Conservation (phyloP, 2,329 filamentous ascomycete genomes). For the Annulohypoxylon truncatum region DNA sequence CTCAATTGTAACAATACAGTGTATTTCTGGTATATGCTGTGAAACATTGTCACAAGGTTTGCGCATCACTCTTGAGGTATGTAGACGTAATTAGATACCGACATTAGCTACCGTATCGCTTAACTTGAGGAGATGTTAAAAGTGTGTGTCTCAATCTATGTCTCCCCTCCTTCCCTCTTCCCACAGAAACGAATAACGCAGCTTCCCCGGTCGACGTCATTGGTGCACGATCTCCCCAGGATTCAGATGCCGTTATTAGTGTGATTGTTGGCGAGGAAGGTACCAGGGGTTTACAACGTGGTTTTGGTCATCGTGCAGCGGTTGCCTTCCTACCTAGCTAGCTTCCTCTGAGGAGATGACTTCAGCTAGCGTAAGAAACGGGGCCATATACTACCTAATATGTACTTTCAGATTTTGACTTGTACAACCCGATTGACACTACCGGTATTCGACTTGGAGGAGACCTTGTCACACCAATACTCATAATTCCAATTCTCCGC, state of each 20-base stretch:
- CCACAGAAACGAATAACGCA: background rate
- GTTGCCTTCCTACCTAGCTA: background rate
- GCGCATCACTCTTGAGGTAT: background rate
- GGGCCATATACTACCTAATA: background rate
- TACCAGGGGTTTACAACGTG: background rate
- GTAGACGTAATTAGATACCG: background rate
- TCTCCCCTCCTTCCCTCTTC: background rate
- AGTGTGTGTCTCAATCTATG: background rate
- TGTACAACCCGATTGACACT: slow-evolving; percentile 8
- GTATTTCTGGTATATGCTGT: background rate
- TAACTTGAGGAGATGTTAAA: background rate
- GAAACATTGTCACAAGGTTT: background rate
- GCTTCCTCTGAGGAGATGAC: background rate
- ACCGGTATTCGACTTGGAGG: slow-evolving; percentile 15
- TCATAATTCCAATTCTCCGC: slow-evolving; percentile 20
- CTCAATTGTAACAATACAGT: too few species aligned
- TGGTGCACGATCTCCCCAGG: background rate
- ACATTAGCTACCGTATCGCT: background rate
- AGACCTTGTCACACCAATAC: background rate
- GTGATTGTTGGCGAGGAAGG: background rate
- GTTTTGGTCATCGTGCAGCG: background rate
- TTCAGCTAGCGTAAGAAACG: background rate
- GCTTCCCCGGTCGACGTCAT: background rate
- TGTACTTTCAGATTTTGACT: background rate
- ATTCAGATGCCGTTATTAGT: background rate